These are phyloP conservation scores for Solidago caesia DNA, from an alignment of 129 eudicot genomes.

Conservation along the genomic window DNA sequence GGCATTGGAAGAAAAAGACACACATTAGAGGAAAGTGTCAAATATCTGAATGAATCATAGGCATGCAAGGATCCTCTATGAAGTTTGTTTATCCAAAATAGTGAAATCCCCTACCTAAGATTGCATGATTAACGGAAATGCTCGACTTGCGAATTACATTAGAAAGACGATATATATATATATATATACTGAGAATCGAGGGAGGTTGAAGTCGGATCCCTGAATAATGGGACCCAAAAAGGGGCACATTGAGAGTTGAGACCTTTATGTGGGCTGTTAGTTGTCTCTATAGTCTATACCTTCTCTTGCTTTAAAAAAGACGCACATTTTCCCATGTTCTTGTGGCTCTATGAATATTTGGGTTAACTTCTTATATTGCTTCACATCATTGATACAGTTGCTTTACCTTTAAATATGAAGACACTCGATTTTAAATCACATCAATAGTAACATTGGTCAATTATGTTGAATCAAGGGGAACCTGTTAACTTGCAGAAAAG, in stretches of 20 bases:
- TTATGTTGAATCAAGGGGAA: slow-evolving; percentile 9
- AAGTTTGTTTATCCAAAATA: background rate
- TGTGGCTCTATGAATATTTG: background rate
- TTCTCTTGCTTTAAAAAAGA: background rate
- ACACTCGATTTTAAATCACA: background rate
- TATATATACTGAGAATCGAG: background rate
- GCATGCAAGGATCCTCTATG: background rate
- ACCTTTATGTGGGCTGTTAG: too few species aligned
- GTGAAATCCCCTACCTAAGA: slow-evolving; percentile 5
- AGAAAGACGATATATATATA: background rate
- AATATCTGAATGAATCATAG: background rate
- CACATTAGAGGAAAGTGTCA: background rate
- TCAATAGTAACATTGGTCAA: background rate
- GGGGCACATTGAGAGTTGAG: too few species aligned
- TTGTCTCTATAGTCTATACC: too few species aligned
- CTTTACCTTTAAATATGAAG: background rate
- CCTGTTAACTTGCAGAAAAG: slow-evolving; percentile 18
- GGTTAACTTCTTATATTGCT: background rate
- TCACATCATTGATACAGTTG: background rate
- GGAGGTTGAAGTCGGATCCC: background rate
- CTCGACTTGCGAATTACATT: background rate
- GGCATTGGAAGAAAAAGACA: background rate
- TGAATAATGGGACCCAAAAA: background rate
- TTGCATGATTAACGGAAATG: background rate
- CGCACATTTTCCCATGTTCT: background rate